Percentiles rank a stretch among this genome's conserved stretches.
These are phyloP conservation scores for Alternaria sp. DNA, from an alignment of 2,329 filamentous ascomycete species.

Conservation along the genomic window DNA sequence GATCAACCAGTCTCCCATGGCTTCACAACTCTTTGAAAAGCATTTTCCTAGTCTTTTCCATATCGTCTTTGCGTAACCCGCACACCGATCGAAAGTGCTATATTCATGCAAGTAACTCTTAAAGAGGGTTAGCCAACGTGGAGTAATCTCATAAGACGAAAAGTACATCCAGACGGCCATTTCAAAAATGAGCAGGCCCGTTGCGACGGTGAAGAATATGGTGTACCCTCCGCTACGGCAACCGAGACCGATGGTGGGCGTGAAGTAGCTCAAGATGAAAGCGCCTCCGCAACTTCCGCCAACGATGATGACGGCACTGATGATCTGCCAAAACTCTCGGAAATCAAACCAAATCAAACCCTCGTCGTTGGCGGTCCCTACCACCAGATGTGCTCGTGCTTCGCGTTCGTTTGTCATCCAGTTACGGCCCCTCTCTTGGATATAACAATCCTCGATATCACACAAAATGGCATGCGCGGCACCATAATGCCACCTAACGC, in stretches of 20 bases:
- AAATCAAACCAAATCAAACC: constrained; percentile 52
- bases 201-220: constrained; percentile 46
- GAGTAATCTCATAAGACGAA: constrained; percentile 24
- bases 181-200: constrained; percentile 47
- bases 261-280: constrained; percentile 53
- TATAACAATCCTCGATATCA: constrained; percentile 51
- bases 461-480: constrained; percentile 53
- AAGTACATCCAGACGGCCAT: constrained; percentile 45
- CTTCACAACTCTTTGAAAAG: constrained; percentile 5
- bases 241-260: constrained; percentile 55
- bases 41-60: constrained; percentile 18
- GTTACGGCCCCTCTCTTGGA: constrained; percentile 46
- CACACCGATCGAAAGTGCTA: constrained; percentile 13
- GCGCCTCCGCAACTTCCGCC: constrained; percentile 46
- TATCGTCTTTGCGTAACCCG: constrained; percentile 4
- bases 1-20: constrained; percentile 11
- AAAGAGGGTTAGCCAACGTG: constrained; percentile 16
- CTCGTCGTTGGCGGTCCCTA: constrained; percentile 43
- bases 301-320: constrained; percentile 47
- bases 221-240: constrained; percentile 52
- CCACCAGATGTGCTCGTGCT: constrained; percentile 43
- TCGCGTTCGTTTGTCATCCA: constrained; percentile 47
- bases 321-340: constrained; percentile 53
- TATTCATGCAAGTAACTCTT: constrained; percentile 22
- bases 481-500: constrained; percentile 49